Evolutionary conservation across 1,139 yeast genomes (phyloP).

Genomic region (Saccharomyces uvarum): DNA sequence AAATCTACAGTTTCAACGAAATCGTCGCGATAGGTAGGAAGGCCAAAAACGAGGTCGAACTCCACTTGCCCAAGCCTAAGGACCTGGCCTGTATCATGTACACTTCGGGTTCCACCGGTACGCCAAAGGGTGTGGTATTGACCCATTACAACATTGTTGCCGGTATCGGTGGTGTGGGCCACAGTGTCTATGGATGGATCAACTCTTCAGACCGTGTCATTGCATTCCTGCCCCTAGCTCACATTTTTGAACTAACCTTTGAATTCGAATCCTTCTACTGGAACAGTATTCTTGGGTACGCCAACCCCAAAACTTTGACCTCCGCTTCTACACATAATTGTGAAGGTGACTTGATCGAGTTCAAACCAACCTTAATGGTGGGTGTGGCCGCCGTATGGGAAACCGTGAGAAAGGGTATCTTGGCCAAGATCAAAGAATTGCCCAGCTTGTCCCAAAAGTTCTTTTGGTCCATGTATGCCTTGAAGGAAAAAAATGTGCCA

Average conservation of each 20-base stretch:
- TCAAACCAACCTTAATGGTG: conserved; percentile 89
- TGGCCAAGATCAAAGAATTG: conserved; percentile 61
- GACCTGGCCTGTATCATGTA: conserved; percentile 91
- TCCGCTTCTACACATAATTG: conserved; percentile 78
- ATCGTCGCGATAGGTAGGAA: conserved; percentile 55
- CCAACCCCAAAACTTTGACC: conserved; percentile 83
- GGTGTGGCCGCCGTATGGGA: conserved; percentile 99
- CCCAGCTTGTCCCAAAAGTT: conserved; percentile 66
- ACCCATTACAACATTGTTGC: conserved; percentile 71
- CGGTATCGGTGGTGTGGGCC: conserved; percentile 75
- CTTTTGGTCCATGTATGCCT: conserved; percentile 80
- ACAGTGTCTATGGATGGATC: conserved; percentile 51
- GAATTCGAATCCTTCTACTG: conserved; percentile 76
- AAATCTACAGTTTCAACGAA: conserved; percentile 59
- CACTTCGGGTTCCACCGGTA: conserved; percentile 97
- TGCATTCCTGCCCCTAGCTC: conserved; percentile 92
- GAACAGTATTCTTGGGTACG: conserved; percentile 90
- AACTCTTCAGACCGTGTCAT: conserved; percentile 58
- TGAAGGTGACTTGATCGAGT: conserved; percentile 78
- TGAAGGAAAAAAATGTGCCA: conserved; percentile 62
- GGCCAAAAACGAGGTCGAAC: conserved; percentile 32
- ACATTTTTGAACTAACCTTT: conserved; percentile 84
- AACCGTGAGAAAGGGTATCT: conserved; percentile 83
- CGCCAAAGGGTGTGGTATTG: conserved; percentile 93
- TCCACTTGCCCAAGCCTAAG: conserved; percentile 53